A percentile compares a stretch with the other conserved stretches of the same genome.
Conservation (phyloP, 768 basidiomycete species). For the Paxillus involutus region DNA sequence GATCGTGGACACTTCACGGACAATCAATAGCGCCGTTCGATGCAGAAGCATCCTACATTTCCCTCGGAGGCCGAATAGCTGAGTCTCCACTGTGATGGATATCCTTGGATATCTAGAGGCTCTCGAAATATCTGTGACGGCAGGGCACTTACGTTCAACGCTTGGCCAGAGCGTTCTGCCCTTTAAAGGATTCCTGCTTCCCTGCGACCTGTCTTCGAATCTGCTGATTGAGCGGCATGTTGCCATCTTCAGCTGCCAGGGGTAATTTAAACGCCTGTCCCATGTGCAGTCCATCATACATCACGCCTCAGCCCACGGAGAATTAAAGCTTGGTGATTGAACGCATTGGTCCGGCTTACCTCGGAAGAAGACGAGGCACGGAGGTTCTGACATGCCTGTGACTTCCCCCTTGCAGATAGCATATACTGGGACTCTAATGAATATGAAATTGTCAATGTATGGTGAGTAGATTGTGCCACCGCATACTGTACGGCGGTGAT, state of each 20-base stretch:
- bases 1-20: too few species aligned
- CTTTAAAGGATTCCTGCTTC: constrained; percentile 34
- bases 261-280: neutral
- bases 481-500: neutral
- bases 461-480: neutral
- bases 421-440: neutral
- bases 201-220: constrained; percentile 28
- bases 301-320: too few species aligned
- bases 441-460: neutral
- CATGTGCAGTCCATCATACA: too few species aligned
- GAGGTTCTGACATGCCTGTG: too few species aligned
- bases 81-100: constrained; percentile 32
- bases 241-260: neutral
- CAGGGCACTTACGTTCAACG: constrained; percentile 27
- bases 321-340: too few species aligned
- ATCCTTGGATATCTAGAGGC: constrained; percentile 38
- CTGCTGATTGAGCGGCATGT: constrained; percentile 4
- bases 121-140: constrained; percentile 31
- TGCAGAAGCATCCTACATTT: constrained; percentile 31
- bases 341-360: too few species aligned
- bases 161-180: constrained; percentile 26
- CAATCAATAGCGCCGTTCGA: too few species aligned
- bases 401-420: neutral
- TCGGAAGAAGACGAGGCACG: too few species aligned
- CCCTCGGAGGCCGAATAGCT: constrained; percentile 39